These are phyloP conservation scores for Sugiyamaella xylanicola DNA, from an alignment of 1,139 yeast species.

Conservation along the genomic window DNA sequence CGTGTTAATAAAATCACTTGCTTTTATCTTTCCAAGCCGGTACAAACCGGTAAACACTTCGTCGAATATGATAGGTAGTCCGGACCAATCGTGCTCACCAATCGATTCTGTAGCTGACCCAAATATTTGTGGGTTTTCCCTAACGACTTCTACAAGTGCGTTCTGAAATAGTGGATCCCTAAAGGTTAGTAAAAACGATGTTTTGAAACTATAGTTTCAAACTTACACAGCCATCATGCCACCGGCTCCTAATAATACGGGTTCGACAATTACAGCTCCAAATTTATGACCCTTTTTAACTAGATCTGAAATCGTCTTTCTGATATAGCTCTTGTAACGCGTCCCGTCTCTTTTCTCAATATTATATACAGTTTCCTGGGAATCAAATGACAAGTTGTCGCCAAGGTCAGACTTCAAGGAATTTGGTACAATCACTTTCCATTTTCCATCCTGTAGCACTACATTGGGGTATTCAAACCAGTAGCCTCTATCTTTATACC, in stretches of 20 bases:
- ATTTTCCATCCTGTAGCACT: conserved; percentile 29
- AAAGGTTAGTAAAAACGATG: neutral
- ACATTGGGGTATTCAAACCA: conserved; percentile 38
- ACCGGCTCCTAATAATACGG: conserved; percentile 38
- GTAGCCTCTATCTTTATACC: conserved; percentile 36
- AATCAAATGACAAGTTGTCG: conserved; percentile 17
- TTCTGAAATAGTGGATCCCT: conserved; percentile 38
- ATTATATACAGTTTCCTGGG: conserved; percentile 29
- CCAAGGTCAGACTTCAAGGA: conserved; percentile 22
- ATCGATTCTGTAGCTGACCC: conserved; percentile 13
- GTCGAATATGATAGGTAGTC: conserved; percentile 37
- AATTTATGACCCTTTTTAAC: conserved; percentile 29
- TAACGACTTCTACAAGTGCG: conserved; percentile 33
- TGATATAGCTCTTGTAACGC: conserved; percentile 27
- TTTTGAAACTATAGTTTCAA: neutral
- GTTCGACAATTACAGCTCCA: conserved; percentile 38
- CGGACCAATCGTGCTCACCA: conserved; percentile 30
- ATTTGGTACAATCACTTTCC: conserved; percentile 33
- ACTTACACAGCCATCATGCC: conserved; percentile 38
- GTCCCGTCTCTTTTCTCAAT: conserved; percentile 24
- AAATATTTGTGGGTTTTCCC: conserved; percentile 28
- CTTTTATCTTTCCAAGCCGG: conserved; percentile 33
- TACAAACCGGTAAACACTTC: conserved; percentile 40
- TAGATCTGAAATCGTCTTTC: conserved; percentile 21
- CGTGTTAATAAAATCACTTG: conserved; percentile 30